Evolutionary conservation across 306 rosid species (phyloP).

Genomic region (Pyrus communis): DNA sequence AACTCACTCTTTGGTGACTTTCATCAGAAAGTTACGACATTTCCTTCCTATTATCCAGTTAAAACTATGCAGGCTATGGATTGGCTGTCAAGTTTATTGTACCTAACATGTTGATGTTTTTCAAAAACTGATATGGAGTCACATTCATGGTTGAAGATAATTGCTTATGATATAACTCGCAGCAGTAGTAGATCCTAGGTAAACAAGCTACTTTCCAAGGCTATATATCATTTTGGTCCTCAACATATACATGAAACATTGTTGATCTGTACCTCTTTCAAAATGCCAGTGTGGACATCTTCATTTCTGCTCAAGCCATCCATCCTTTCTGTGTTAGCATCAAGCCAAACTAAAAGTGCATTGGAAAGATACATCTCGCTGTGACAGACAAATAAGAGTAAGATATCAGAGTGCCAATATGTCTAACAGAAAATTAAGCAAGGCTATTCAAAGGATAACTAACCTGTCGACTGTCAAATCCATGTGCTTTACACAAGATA

Average conservation of each 20-base stretch:
- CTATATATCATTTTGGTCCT: slow-evolving; percentile 5
- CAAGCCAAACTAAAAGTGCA: slow-evolving; percentile 64
- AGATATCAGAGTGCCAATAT: slow-evolving; percentile 18
- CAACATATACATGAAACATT: slow-evolving; percentile 9
- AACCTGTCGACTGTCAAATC: slow-evolving; percentile 72
- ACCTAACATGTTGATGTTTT: background rate
- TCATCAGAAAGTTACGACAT: background rate
- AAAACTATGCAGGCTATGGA: background rate
- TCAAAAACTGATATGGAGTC: background rate
- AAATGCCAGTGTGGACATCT: slow-evolving; percentile 24
- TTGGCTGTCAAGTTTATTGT: background rate
- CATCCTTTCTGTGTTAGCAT: slow-evolving; percentile 29
- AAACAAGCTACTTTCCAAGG: background rate
- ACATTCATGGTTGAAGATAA: background rate
- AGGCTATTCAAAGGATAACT: slow-evolving; percentile 12
- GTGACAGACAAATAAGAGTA: slow-evolving; percentile 22
- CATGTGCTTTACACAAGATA: slow-evolving; percentile 45
- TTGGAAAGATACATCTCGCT: slow-evolving; percentile 71
- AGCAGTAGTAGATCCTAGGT: background rate
- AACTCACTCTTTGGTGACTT: background rate
- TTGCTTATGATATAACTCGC: background rate
- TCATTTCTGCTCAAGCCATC: slow-evolving; percentile 32
- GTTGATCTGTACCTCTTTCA: slow-evolving; percentile 46
- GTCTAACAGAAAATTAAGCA: slow-evolving; percentile 7
- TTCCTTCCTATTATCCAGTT: background rate